These are phyloP conservation scores for Rhytidhysteron rufulum DNA, from an alignment of 2,329 filamentous ascomycete species.

Conservation along the genomic window DNA sequence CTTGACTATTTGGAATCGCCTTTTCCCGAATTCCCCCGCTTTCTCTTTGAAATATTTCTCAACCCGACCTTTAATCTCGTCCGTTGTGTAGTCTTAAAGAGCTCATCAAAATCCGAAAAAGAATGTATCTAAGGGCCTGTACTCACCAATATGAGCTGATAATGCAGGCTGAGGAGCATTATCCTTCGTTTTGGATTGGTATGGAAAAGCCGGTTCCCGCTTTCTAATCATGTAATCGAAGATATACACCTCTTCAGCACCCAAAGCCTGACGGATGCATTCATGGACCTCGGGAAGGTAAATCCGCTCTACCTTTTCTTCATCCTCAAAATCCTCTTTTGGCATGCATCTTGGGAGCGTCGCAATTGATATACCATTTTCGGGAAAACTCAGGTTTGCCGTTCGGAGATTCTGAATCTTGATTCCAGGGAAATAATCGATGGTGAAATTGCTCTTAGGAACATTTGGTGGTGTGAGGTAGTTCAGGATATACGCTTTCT, in stretches of 20 bases:
- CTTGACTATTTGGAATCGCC: slow-evolving; percentile 10
- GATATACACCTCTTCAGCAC: slow-evolving; percentile 7
- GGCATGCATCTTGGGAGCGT: slow-evolving; percentile 5
- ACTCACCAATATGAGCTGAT: slow-evolving; percentile 9
- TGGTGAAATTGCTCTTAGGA: slow-evolving; percentile 10
- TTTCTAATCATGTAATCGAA: slow-evolving; percentile 12
- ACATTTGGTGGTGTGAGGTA: slow-evolving; percentile 7
- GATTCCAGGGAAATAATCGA: slow-evolving; percentile 7
- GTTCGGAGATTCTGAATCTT: slow-evolving; percentile 10
- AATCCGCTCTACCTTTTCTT: slow-evolving; percentile 6
- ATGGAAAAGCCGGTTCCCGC: slow-evolving; percentile 6
- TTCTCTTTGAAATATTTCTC: slow-evolving; percentile 8
- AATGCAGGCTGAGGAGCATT: slow-evolving; percentile 6
- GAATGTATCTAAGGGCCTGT: no score
- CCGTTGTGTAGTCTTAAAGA: slow-evolving; percentile 8
- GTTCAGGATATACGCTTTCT: slow-evolving; percentile 11
- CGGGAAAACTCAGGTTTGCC: slow-evolving; percentile 1
- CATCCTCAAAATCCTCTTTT: slow-evolving; percentile 8
- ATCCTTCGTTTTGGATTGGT: slow-evolving; percentile 6
- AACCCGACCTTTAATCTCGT: slow-evolving; percentile 5
- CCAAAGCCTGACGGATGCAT: slow-evolving; percentile 2
- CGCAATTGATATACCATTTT: slow-evolving; percentile 5
- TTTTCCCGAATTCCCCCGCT: slow-evolving; percentile 3
- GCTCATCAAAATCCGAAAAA: not conserved
- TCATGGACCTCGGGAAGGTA: slow-evolving; percentile 8